Evolutionary conservation across 441 rosid genomes (phyloP), one percentile per base, ranked within the genome.

Genomic region (Populus hybrid): DNA sequence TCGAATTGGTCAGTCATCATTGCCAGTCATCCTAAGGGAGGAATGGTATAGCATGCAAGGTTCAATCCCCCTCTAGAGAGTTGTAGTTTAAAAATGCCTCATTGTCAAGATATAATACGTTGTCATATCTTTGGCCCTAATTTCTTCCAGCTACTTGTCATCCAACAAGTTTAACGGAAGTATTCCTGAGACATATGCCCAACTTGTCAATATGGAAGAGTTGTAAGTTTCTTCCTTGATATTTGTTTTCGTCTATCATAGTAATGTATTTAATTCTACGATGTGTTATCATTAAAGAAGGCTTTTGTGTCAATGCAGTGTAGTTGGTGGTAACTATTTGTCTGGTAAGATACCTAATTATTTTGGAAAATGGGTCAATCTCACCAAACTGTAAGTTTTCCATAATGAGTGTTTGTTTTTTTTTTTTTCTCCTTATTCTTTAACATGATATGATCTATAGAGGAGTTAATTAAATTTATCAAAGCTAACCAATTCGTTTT

Each of bases 181-280:
- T 1, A 67, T 67, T 67, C 69, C 69, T 1, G 11, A 12, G 26
- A 67, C 2, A 10, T 67, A 28, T 30, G 28, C 10, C 0, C 0
- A 28, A 9, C 36, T 67, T 12, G 0, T 0, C 16, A 3, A 8
- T 0, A 0, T 67, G 4, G 0, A 28, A 67, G 1, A 0, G 0
- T 67, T 67, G 69, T 67, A 67, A 67, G 35, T 67, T 5, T 8
- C 28, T 65, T 9, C 14, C 14, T 65, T 64, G 0, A 63, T 36
- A 36, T 36, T 63, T 7, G 0, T 21, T 8, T 24, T 64, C 14
- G 1, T 64, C 2, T 64, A 24, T 21, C 26, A 20, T 2, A 61
- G n/a, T 20, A 20, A 61, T 61, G 10, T 7, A 5, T n/a, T 8
- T n/a, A 61, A n/a, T 0, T 20, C 10, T 65, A 3, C 23, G 20